Percentiles rank a stretch among this genome's conserved stretches.
phyloP scores from a whole-genome alignment of 805 yeast genomes.

The Komagataella mondaviorum region DNA sequence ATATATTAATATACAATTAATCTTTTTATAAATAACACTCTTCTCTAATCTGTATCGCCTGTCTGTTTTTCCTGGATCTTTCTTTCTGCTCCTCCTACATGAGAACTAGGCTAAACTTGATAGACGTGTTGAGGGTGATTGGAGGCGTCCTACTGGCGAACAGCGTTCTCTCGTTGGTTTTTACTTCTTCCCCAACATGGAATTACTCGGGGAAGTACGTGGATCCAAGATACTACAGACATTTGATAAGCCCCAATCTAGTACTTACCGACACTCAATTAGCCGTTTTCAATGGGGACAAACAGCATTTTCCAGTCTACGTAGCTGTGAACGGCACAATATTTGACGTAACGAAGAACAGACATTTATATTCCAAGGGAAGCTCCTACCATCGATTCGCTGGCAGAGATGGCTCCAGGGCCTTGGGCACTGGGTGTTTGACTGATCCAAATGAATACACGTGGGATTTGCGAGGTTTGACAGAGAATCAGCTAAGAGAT shows the following conservation, averaged over 20 bases:
- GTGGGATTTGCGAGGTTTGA: slow-evolving; percentile 52
- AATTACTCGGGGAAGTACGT: slow-evolving; percentile 40
- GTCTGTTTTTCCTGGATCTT: no score
- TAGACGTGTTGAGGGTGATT: slow-evolving; percentile 27
- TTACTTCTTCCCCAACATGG: slow-evolving; percentile 49
- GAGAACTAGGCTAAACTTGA: neutral
- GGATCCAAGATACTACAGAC: slow-evolving; percentile 25
- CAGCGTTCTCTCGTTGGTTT: slow-evolving; percentile 37
- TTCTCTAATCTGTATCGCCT: no score
- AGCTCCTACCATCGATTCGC: slow-evolving; percentile 44
- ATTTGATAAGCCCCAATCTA: slow-evolving; percentile 11
- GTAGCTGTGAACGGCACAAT: slow-evolving; percentile 48
- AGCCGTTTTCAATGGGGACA: slow-evolving; percentile 35
- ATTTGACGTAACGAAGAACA: slow-evolving; percentile 44
- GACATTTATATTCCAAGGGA: slow-evolving; percentile 40
- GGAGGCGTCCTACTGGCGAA: slow-evolving; percentile 33
- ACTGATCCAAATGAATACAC: slow-evolving; percentile 39
- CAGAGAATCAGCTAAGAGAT: slow-evolving; percentile 15
- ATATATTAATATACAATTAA: no score
- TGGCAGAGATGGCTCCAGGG: slow-evolving; percentile 59
- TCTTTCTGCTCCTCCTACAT: neutral
- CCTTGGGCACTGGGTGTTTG: slow-evolving; percentile 62
- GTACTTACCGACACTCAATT: slow-evolving; percentile 31
- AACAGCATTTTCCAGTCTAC: slow-evolving; percentile 35
- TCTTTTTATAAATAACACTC: no score